Evolutionary conservation across 1,284 basidiomycete species (phyloP), one percentile per base, ranked within the genome.

Genomic region (Laetiporus sulphureus): DNA sequence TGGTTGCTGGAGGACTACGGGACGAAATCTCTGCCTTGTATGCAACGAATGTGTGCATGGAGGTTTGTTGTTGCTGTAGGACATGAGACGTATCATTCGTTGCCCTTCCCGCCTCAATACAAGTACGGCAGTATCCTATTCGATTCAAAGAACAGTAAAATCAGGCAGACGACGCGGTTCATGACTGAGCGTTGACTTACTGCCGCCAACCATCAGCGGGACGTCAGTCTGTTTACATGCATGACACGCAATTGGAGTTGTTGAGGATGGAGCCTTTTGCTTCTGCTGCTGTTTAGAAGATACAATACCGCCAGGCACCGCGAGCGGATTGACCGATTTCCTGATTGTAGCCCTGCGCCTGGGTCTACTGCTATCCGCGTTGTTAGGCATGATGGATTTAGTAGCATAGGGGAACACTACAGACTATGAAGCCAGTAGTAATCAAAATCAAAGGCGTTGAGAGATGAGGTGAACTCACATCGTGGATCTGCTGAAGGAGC

Each of bases 201-300:
- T 71, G 31, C 83, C 82, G 45, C 80, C 80, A 55, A 78, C 66
- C 45, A 84, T 73, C 23, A 85, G 64, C 10, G 83, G 83, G n/a
- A 85, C 81, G 52, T 83, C 79, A 15, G 69, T 73, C 55, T 75
- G 69, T 34, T 72, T 69, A 55, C 82, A 85, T 4, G 71, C 59
- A 21, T 69, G 61, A 48, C 83, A 85, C 21, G 73, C 69, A 21
- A 84, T 80, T 22, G 51, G 56, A 8, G 49, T 45, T 1, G 53
- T 46, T 8, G 47, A 42, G 3, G 57, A 42, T 12, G 63, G 19
- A 34, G 53, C 58, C 0, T 48, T 25, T 38, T 62, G 50, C 6
- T 47, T 22, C 12, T 46, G 44, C 32, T 48, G 55, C 35, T 53
- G 25, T 27, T 27, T 27, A 8, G n/a, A n/a, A n/a, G n/a, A n/a